Evolutionary conservation across 2,329 filamentous ascomycete genomes (phyloP).

Genomic region (Colletotrichum karsti): DNA sequence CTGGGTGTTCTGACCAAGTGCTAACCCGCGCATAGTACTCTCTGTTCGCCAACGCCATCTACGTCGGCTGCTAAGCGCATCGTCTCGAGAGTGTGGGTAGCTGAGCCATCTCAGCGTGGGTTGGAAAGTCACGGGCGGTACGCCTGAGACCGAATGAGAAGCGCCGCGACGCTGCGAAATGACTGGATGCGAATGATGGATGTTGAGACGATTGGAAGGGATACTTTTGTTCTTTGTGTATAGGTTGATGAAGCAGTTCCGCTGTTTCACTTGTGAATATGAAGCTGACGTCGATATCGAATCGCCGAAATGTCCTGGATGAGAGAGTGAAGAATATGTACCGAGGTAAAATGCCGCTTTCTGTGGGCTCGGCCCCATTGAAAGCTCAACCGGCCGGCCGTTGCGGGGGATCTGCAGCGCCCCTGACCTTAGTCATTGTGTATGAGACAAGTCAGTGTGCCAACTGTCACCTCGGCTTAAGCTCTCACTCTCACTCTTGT

Average conservation of each 20-base stretch:
- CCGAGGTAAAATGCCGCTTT: not conserved
- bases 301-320: accelerated
- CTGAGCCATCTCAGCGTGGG: accelerated
- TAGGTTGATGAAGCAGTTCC: not conserved
- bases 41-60: constrained; percentile 36
- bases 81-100: accelerated
- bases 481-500: not conserved
- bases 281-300: not conserved
- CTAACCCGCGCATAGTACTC: not conserved
- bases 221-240: not conserved
- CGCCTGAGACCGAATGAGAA: not conserved
- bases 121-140: not conserved
- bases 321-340: not conserved
- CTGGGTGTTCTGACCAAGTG: not conserved
- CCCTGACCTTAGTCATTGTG: constrained; percentile 2
- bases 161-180: not conserved
- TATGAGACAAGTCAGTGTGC: not conserved
- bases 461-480: not conserved
- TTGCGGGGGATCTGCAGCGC: not conserved
- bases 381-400: not conserved
- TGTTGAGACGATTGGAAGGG: no score
- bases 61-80: constrained; percentile 46
- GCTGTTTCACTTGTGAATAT: not conserved
- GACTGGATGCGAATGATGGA: not conserved
- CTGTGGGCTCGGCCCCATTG: not conserved